These are phyloP conservation scores for Rhodotorula sp. DNA, from an alignment of 1,284 basidiomycete species.

Conservation along the genomic window DNA sequence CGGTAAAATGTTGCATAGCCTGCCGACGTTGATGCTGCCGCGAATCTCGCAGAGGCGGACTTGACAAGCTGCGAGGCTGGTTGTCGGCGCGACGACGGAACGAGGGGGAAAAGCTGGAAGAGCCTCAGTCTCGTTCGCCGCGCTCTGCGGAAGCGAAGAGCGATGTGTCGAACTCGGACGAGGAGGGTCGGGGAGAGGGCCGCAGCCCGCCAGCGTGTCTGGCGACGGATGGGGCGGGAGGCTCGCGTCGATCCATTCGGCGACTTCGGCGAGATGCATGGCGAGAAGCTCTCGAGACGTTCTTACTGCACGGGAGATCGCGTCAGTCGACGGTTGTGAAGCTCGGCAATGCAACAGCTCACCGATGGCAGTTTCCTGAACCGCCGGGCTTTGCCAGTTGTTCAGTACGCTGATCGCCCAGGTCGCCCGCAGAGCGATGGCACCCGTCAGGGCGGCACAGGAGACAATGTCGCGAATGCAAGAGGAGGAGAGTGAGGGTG, in stretches of 20 bases:
- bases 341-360: neutral
- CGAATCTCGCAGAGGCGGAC: neutral
- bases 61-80: neutral
- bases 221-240: neutral
- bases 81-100: too few species aligned
- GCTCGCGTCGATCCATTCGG: slow-evolving; percentile 8
- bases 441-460: too few species aligned
- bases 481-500: slow-evolving; percentile 2
- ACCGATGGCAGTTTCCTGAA: neutral
- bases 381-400: too few species aligned
- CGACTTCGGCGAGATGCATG: neutral
- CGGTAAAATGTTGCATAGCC: neutral
- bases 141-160: neutral
- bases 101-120: neutral
- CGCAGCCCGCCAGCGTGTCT: neutral
- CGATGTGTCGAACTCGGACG: neutral
- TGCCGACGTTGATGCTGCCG: neutral
- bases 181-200: neutral
- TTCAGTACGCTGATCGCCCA: too few species aligned
- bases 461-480: neutral
- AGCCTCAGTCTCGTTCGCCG: neutral
- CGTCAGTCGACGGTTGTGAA: neutral
- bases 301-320: neutral
- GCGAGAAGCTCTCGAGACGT: neutral
- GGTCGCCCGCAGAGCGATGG: too few species aligned